Evolutionary conservation across 805 yeast species (phyloP).

Genomic region (Lipomyces chichibuensis): DNA sequence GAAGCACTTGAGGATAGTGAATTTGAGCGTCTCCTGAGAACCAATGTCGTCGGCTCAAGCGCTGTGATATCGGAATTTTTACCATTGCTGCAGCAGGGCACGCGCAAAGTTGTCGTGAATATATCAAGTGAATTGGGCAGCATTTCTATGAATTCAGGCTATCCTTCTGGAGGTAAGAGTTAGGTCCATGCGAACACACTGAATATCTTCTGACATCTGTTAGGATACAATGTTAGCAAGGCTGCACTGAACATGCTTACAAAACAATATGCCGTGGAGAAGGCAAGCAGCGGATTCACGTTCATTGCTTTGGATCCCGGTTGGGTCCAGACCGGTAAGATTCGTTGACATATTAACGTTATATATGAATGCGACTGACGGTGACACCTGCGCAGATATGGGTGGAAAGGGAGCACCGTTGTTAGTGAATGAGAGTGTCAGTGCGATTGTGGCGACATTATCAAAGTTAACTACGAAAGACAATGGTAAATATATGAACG

Average conservation of each 20-base stretch:
- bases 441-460: conserved; percentile 9
- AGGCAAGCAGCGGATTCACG: conserved; percentile 5
- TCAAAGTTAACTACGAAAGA: background rate
- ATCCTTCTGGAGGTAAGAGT: conserved; percentile 4
- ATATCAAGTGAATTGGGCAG: conserved; percentile 15
- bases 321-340: conserved; percentile 20
- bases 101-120: conserved; percentile 13
- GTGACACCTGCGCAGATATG: conserved; percentile 2
- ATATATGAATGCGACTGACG: background rate
- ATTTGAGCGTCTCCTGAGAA: conserved; percentile 5
- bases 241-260: conserved; percentile 22
- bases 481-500: conserved; percentile 15
- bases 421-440: conserved; percentile 10
- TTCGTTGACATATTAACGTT: too few relatives aligned
- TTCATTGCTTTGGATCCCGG: conserved; percentile 16
- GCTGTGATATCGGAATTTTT: conserved; percentile 14
- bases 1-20: conserved; percentile 4
- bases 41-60: conserved; percentile 16
- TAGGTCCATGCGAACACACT: background rate
- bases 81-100: conserved; percentile 12
- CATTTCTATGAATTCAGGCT: conserved; percentile 12
- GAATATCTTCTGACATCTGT: background rate
- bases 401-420: conserved; percentile 11
- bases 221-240: conserved; percentile 17
- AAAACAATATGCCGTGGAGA: conserved; percentile 15